Conservation (phyloP, 78 protist species). For the slime mould (Dictyostelium discoideum) region DNA sequence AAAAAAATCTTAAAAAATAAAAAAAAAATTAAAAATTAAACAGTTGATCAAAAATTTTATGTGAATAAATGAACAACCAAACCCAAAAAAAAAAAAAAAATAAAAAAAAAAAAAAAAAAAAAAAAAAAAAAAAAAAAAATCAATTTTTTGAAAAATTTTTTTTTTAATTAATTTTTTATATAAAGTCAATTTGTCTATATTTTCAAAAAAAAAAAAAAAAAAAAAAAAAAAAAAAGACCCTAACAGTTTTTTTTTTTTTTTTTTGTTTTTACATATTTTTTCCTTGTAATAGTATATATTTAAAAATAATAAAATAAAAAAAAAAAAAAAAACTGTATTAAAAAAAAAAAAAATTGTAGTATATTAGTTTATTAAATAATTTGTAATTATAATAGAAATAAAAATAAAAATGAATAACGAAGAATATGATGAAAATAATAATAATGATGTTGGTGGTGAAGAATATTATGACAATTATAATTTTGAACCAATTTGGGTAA, state of each 20-base stretch:
- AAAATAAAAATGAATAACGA: not conserved
- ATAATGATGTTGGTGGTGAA: not conserved
- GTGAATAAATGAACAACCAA: not conserved
- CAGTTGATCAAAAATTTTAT: not conserved
- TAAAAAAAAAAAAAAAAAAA: not conserved
- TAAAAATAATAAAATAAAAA: not conserved
- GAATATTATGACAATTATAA: not conserved
- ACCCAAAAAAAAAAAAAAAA: not conserved
- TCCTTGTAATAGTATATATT: too few relatives aligned
- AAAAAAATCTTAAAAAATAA: not conserved
- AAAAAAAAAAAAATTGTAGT: not conserved
- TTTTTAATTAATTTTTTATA: too few relatives aligned
- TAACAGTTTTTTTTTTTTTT: too few relatives aligned
- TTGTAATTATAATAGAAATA: not conserved
- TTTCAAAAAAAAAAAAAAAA: too few relatives aligned
- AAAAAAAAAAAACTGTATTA: not conserved
- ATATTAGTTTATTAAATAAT: not conserved
- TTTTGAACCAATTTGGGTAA: conserved; percentile 65
- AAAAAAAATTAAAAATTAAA: not conserved
- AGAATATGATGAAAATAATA: not conserved
- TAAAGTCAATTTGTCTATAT: too few relatives aligned
- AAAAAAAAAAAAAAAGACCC: too few relatives aligned
- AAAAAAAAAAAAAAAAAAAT: not conserved
- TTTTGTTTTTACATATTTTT: too few relatives aligned
- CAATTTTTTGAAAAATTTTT: not conserved